A percentile compares a stretch with the other conserved stretches of the same genome.
Conservation (phyloP, 1,284 basidiomycete species). For the Rhodotorula sp. region DNA sequence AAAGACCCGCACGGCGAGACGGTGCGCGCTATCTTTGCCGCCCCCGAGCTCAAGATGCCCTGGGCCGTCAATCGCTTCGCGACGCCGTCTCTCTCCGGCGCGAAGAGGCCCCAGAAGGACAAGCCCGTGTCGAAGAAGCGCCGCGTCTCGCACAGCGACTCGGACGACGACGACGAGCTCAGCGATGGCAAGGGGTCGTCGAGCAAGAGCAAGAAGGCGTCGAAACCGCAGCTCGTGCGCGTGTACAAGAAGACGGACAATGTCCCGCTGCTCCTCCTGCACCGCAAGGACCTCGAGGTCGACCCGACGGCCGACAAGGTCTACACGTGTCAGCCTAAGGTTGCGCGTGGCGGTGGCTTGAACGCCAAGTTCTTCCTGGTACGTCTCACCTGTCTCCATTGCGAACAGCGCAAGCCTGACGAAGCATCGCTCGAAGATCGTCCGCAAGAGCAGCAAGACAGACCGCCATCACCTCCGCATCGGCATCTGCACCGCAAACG, state of each 20-base stretch:
- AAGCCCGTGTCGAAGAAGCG: background rate
- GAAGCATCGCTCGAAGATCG: background rate
- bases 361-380: background rate
- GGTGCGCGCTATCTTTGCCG: background rate
- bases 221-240: background rate
- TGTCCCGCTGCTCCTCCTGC: background rate
- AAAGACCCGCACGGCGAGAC: background rate
- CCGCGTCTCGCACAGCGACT: background rate
- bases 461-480: constrained; percentile 3
- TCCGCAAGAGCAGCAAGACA: background rate
- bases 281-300: background rate
- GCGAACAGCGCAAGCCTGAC: background rate
- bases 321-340: background rate
- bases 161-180: background rate
- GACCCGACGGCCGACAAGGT: background rate
- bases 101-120: background rate
- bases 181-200: background rate
- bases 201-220: background rate
- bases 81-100: background rate
- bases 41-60: background rate
- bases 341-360: background rate
- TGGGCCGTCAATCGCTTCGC: constrained; percentile 1
- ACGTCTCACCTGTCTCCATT: background rate
- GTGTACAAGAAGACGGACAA: background rate
- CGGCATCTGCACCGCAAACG: background rate